Evolutionary conservation across 306 rosid species (phyloP).

Genomic region (Elaeagnus macrophylla): DNA sequence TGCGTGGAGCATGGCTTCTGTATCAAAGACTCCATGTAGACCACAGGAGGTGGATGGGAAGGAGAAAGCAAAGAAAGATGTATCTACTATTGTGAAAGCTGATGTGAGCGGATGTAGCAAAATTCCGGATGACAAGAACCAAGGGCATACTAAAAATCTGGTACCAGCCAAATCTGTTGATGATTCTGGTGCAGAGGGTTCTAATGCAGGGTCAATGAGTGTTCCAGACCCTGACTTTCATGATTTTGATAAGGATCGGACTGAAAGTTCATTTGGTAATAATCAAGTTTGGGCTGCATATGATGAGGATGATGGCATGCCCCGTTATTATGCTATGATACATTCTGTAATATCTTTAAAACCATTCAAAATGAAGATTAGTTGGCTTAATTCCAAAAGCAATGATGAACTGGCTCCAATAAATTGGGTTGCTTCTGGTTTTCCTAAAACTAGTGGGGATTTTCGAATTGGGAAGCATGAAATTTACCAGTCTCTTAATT

Average conservation of each 20-base stretch:
- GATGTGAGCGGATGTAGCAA: constrained; percentile 7
- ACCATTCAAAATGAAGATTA: constrained; percentile 60
- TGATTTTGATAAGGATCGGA: constrained; percentile 79
- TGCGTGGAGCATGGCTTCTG: constrained; percentile 29
- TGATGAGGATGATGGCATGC: constrained; percentile 93
- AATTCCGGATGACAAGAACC: constrained; percentile 22
- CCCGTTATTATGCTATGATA: constrained; percentile 71
- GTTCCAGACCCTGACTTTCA: constrained; percentile 88
- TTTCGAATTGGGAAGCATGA: constrained; percentile 53
- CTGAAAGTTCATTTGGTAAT: constrained; percentile 52
- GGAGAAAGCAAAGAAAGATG: constrained; percentile 19
- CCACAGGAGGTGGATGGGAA: constrained; percentile 19
- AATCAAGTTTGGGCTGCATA: constrained; percentile 88
- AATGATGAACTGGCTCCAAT: constrained; percentile 65
- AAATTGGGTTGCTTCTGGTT: constrained; percentile 61
- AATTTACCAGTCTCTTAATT: constrained; percentile 37
- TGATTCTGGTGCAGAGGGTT: constrained; percentile 16
- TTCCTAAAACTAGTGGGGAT: constrained; percentile 66
- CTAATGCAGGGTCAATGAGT: constrained; percentile 42
- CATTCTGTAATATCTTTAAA: constrained; percentile 51
- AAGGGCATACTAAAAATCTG: constrained; percentile 3
- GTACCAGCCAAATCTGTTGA: constrained; percentile 22
- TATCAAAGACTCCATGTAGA: constrained; percentile 19
- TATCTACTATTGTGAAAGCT: constrained; percentile 22
- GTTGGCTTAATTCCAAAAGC: constrained; percentile 72